Conservation (phyloP, 169 alveolate species). For the Cryptosporidium sp. region DNA sequence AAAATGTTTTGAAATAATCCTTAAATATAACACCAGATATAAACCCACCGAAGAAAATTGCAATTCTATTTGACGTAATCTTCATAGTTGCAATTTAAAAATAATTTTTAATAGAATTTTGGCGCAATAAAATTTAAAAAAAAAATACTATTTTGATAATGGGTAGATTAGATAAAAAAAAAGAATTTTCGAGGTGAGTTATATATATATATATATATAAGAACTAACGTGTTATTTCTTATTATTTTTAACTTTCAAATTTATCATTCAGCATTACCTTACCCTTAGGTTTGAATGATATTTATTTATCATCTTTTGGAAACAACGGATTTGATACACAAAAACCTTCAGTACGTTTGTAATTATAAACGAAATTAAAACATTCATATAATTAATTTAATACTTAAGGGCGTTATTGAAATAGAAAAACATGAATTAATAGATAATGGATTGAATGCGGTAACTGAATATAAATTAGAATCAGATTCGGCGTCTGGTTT, state of each 20-base stretch:
- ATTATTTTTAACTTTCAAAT: neutral
- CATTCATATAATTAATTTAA: neutral
- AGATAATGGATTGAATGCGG: neutral
- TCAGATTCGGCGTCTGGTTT: neutral
- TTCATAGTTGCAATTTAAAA: constrained; percentile 1
- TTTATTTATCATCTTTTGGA: constrained; percentile 28
- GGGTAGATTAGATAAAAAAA: neutral
- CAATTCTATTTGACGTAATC: neutral
- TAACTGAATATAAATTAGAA: neutral
- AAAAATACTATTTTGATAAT: constrained; percentile 12
- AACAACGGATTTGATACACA: constrained; percentile 54
- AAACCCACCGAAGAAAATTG: constrained; percentile 26
- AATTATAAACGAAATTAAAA: neutral
- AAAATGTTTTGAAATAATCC: neutral
- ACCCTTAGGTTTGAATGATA: constrained; percentile 26
- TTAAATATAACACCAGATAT: constrained; percentile 9
- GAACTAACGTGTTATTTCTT: neutral
- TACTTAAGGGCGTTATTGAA: constrained; percentile 26
- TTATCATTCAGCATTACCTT: constrained; percentile 6
- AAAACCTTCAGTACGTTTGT: constrained; percentile 55
- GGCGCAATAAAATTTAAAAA: neutral
- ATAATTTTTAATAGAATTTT: neutral
- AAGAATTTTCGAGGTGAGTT: constrained; percentile 62
- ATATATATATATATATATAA: no score
- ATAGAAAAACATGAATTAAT: constrained; percentile 11